phyloP scores from a whole-genome alignment of 805 yeast genomes.

The Jamesozyma lodderae region DNA sequence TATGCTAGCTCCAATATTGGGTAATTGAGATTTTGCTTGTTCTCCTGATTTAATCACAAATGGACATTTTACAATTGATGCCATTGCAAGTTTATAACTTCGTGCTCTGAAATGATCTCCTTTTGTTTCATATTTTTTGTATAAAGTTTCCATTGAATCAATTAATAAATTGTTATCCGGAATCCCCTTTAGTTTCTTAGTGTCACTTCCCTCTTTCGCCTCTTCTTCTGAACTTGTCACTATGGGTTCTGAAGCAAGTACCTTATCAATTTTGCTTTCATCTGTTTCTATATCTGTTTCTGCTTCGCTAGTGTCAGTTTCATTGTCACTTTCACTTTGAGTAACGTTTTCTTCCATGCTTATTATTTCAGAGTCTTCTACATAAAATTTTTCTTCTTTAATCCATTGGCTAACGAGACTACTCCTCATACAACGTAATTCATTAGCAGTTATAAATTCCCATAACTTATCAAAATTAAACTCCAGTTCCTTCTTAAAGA shows the following conservation, averaged over 20 bases:
- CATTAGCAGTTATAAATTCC: slow-evolving; percentile 5
- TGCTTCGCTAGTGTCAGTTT: neutral
- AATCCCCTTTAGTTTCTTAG: neutral
- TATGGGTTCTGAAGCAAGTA: neutral
- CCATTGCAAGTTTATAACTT: slow-evolving; percentile 23
- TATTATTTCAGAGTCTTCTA: slow-evolving; percentile 2
- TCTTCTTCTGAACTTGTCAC: neutral
- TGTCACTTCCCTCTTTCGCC: too few species aligned
- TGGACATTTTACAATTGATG: slow-evolving; percentile 15
- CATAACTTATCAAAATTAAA: slow-evolving; percentile 7
- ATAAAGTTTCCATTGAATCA: slow-evolving; percentile 13
- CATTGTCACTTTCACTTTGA: neutral
- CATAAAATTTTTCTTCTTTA: slow-evolving; percentile 4
- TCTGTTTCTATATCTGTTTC: neutral
- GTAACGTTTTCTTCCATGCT: neutral
- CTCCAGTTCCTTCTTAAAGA: slow-evolving; percentile 20
- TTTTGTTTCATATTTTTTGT: slow-evolving; percentile 17
- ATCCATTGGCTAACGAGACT: slow-evolving; percentile 17
- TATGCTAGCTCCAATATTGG: slow-evolving; percentile 24
- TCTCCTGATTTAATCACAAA: slow-evolving; percentile 19
- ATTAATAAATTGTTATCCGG: slow-evolving; percentile 14
- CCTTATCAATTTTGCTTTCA: neutral
- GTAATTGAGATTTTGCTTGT: slow-evolving; percentile 18
- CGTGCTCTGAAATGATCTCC: slow-evolving; percentile 25
- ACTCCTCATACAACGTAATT: slow-evolving; percentile 10